Base-by-base conservation (phyloP, 805 yeast genomes). In the Maudiozyma pseudohumilis region DNA sequence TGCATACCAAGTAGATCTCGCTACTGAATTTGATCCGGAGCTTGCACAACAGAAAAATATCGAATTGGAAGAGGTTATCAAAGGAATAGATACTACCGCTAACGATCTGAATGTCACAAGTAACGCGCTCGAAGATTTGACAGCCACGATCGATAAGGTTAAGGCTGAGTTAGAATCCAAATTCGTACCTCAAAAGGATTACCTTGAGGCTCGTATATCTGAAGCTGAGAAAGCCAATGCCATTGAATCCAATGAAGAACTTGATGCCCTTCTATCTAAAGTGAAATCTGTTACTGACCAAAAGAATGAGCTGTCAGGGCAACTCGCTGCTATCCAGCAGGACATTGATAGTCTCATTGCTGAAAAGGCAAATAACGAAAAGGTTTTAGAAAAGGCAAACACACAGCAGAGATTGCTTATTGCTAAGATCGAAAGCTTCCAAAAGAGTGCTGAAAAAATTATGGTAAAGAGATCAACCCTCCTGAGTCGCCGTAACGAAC, bases 381-480 rank as follows among this genome's bases (percentile, higher is more conserved):
- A 60, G 13, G 45, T 61, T 9, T 50, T 78, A 32, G 65, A 66
- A 13, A 66, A 69, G 38, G 64, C 80, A 6, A 74, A 78, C 50
- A 71, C 72, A 2, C 70, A 70, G 31, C 94, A 82, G 51, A 59
- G 70, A 2, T 53, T 65, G 13, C 53, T 74, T 1, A 54, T 80
- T 28, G 70, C 67, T 38, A 70, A 71, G 40, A 59, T 87, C 20
- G 86, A 80, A 36, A 68, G 66, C 31, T 72, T 68, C 37, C 76
- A 80, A 40, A 79, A 77, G 44, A 59, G 53, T n/a, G 69, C 80
- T 0, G 95, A 86, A 49, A 77, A 72, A 40, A 65, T 67, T 6
- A 61, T 81, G 45, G 70, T 81, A 16, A 79, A 73, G 49, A 82
- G 77, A 45, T 66, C 81, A 2, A 53, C 79, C 4, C 59, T 85